Conservation (phyloP, 139 green algal species). For the Microglena sp. region DNA sequence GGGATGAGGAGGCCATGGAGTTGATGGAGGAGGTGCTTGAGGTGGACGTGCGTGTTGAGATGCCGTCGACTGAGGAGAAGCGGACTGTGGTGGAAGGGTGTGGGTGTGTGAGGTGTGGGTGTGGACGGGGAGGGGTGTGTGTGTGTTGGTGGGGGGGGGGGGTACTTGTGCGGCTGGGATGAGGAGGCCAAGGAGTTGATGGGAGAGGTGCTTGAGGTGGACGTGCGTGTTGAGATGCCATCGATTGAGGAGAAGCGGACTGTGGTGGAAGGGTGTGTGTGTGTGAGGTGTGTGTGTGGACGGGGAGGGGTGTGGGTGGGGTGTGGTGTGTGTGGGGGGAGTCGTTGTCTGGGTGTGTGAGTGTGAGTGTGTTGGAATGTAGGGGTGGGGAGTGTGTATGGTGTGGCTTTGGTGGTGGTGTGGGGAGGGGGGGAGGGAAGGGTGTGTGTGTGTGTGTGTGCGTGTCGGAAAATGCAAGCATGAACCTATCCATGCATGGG, state of each 20-base stretch:
- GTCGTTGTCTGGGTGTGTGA: neutral
- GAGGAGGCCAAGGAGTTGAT: slow-evolving; percentile 53
- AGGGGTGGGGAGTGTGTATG: neutral
- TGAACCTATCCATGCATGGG: neutral
- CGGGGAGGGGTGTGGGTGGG: slow-evolving; percentile 45
- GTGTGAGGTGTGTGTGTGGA: slow-evolving; percentile 60
- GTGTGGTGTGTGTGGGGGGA: neutral
- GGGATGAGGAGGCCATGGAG: slow-evolving; percentile 53
- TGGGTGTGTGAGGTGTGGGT: slow-evolving; percentile 49
- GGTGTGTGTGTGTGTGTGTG: neutral
- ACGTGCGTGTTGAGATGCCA: too few relatives aligned
- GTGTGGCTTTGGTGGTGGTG: neutral
- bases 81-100: slow-evolving; percentile 59
- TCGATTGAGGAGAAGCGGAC: too few relatives aligned
- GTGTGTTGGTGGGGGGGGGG: neutral
- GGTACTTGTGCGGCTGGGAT: slow-evolving; percentile 48
- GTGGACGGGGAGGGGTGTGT: slow-evolving; percentile 58
- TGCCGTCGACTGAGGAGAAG: too few relatives aligned
- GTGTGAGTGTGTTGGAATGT: neutral
- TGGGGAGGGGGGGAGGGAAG: neutral
- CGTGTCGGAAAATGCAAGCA: neutral
- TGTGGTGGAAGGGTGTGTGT: slow-evolving; percentile 55
- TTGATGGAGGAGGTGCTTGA: too few relatives aligned
- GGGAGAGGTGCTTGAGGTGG: too few relatives aligned
- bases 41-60: too few relatives aligned